Evolutionary conservation across 2,329 filamentous ascomycete genomes (phyloP).

Genomic region (Fusarium multiceps): DNA sequence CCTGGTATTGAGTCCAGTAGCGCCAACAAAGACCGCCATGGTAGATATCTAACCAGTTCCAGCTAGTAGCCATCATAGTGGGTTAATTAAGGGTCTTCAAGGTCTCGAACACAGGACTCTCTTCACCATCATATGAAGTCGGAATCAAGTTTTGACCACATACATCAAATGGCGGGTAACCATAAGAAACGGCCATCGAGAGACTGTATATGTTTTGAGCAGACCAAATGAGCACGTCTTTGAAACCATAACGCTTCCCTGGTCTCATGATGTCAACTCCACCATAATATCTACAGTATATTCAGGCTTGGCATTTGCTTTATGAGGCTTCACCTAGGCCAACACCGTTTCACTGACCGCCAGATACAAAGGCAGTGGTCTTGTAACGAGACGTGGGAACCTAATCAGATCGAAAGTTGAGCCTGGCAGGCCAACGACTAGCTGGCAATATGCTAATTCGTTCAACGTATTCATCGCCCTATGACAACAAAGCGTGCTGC

Average conservation of each 20-base stretch:
- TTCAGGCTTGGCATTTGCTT: not conserved
- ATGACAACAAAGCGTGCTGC: not conserved
- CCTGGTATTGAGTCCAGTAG: not conserved
- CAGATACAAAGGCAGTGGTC: not conserved
- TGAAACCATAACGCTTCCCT: conserved; percentile 5
- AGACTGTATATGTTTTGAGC: not conserved
- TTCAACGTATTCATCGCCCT: not conserved
- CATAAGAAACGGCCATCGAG: not conserved
- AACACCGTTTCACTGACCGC: not conserved
- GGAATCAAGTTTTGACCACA: not conserved
- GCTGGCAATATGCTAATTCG: not conserved
- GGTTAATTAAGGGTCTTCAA: conserved; percentile 5
- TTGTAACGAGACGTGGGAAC: not conserved
- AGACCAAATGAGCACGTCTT: not conserved
- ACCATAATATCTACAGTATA: conserved; percentile 11
- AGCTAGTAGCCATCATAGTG: conserved; percentile 5
- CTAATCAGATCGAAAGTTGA: not conserved
- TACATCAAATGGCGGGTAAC: conserved; percentile 15
- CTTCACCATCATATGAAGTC: conserved; percentile 16
- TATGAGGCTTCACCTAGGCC: not conserved
- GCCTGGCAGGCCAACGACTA: not conserved
- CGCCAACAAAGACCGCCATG: not conserved
- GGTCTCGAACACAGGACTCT: conserved; percentile 9
- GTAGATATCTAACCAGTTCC: not conserved
- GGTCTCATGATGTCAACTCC: conserved; percentile 34